These are phyloP conservation scores for Theobroma grandiflorum DNA, from an alignment of 441 rosid species.

Conservation along the genomic window DNA sequence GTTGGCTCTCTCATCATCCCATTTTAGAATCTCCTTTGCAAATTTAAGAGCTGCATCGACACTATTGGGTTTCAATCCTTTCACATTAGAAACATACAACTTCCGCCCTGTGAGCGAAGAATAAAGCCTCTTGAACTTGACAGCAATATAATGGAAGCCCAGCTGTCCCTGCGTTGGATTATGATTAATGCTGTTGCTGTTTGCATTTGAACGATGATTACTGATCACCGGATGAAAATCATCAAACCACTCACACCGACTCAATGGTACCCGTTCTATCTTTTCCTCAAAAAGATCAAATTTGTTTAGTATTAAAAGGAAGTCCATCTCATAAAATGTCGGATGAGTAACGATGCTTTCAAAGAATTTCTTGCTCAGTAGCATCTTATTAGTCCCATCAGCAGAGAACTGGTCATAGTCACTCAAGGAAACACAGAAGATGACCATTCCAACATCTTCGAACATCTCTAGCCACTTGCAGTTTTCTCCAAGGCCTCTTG, in stretches of 20 bases:
- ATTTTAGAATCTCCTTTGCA: constrained; percentile 93
- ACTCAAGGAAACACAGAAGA: constrained; percentile 81
- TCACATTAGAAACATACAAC: constrained; percentile 72
- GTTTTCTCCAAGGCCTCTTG: constrained; percentile 90
- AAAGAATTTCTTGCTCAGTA: constrained; percentile 74
- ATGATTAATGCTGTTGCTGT: constrained; percentile 63
- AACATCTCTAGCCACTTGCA: constrained; percentile 99
- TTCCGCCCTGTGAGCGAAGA: constrained; percentile 78
- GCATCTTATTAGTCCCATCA: constrained; percentile 79
- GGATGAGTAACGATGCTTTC: constrained; percentile 89
- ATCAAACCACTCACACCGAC: constrained; percentile 86
- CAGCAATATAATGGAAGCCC: constrained; percentile 82
- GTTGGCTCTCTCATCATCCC: constrained; percentile 86
- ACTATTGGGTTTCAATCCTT: constrained; percentile 76
- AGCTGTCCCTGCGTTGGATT: constrained; percentile 85
- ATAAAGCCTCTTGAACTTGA: constrained; percentile 88
- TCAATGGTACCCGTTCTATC: constrained; percentile 72
- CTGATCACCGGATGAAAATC: constrained; percentile 88
- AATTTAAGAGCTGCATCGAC: constrained; percentile 75
- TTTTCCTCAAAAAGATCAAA: constrained; percentile 86
- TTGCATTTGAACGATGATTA: constrained; percentile 49
- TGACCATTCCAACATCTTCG: constrained; percentile 93
- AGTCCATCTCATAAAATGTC: constrained; percentile 87
- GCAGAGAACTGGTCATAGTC: constrained; percentile 77
- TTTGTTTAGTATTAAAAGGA: constrained; percentile 88